A percentile compares a stretch with the other conserved stretches of the same genome.
Evolutionary conservation across 2,329 filamentous ascomycete genomes (phyloP).

Genomic region (Pseudohalonectria lignicola): DNA sequence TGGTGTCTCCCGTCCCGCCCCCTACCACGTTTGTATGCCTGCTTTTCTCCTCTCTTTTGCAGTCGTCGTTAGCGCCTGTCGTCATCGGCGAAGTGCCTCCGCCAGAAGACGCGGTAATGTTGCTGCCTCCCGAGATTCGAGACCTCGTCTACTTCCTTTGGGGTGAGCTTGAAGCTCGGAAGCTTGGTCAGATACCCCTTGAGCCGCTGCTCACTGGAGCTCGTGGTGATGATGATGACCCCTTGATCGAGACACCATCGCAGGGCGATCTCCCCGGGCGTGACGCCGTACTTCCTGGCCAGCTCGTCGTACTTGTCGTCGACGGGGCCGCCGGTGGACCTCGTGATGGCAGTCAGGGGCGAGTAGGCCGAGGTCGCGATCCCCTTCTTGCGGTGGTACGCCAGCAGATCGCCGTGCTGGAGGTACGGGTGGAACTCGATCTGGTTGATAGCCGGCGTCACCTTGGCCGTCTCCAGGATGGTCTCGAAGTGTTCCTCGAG

Average conservation of each 20-base stretch:
- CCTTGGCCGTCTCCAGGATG: constrained; percentile 45
- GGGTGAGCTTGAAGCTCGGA: constrained; percentile 45
- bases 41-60: no score
- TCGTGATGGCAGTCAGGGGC: constrained; percentile 40
- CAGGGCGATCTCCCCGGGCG: constrained; percentile 42
- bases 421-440: constrained; percentile 73
- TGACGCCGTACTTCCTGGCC: constrained; percentile 47
- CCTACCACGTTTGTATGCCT: no score
- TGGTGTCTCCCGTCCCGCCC: no score
- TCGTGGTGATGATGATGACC: constrained; percentile 48
- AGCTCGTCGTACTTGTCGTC: constrained; percentile 37
- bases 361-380: constrained; percentile 47
- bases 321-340: constrained; percentile 40
- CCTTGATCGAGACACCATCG: constrained; percentile 51
- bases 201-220: constrained; percentile 44
- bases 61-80: constrained; percentile 31
- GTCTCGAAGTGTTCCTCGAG: constrained; percentile 41
- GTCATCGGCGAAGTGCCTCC: constrained; percentile 34
- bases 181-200: constrained; percentile 40
- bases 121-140: constrained; percentile 44
- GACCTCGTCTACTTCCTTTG: constrained; percentile 46
- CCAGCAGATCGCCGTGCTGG: constrained; percentile 49
- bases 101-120: constrained; percentile 52
- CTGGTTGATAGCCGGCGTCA: constrained; percentile 64
- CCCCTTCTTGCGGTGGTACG: constrained; percentile 43